A percentile compares a stretch with the other conserved stretches of the same genome.
Conservation (phyloP, 1,284 basidiomycete genomes). For the Ganoderma boninense region DNA sequence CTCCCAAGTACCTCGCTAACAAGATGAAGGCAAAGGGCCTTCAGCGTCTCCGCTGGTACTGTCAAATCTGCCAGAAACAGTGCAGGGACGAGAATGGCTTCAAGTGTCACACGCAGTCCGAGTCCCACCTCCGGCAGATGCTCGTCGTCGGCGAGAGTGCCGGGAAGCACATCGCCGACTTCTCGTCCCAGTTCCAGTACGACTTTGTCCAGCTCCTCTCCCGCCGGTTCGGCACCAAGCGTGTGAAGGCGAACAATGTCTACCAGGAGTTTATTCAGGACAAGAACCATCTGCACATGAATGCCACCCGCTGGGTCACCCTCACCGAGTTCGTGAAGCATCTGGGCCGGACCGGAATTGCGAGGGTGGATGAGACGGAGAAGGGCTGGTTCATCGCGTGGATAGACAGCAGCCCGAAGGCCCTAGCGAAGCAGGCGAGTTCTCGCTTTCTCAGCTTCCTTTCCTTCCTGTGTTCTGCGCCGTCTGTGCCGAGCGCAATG, state of each 20-base stretch:
- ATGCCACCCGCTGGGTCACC: constrained; percentile 97
- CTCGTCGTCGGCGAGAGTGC: constrained; percentile 94
- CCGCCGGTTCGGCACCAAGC: constrained; percentile 92
- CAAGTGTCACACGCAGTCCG: constrained; percentile 89
- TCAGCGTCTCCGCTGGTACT: constrained; percentile 94
- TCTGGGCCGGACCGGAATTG: constrained; percentile 88
- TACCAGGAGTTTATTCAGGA: constrained; percentile 99
- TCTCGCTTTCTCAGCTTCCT: not conserved
- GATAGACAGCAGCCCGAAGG: constrained; percentile 96
- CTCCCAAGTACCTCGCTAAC: constrained; percentile 91
- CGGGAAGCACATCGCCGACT: constrained; percentile 90
- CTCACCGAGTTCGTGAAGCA: constrained; percentile 94
- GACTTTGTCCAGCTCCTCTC: constrained; percentile 93
- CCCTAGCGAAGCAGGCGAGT: constrained; percentile 84
- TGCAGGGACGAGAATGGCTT: constrained; percentile 98
- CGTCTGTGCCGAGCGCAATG: constrained; percentile 4
- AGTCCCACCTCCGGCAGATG: constrained; percentile 95
- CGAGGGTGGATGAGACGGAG: constrained; percentile 96
- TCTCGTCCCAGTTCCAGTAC: constrained; percentile 89
- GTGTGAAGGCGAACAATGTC: constrained; percentile 93
- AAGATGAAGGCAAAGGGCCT: constrained; percentile 97
- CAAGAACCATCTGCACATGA: constrained; percentile 97
- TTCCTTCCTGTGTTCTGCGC: not conserved
- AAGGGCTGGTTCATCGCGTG: constrained; percentile 97
- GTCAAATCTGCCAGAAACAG: constrained; percentile 96